Evolutionary conservation across 1,139 yeast species (phyloP).

Genomic region (Nadsonia starkeyi-henricii): DNA sequence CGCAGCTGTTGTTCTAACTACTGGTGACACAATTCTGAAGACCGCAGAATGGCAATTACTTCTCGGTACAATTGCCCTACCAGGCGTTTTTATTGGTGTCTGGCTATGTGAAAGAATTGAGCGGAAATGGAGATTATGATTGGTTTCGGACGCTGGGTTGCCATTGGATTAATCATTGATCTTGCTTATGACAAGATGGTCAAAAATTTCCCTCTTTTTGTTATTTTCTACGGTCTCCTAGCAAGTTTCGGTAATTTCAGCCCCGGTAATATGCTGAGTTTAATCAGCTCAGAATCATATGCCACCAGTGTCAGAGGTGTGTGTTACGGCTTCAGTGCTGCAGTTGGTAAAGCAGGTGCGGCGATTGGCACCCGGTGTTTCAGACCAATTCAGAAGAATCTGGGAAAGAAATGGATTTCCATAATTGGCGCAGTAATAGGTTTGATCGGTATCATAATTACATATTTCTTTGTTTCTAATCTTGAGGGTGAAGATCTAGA

Average conservation of each 20-base stretch:
- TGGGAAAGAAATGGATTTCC: conserved; percentile 32
- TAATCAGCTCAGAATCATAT: conserved; percentile 51
- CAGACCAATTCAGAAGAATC: conserved; percentile 28
- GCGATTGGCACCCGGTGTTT: conserved; percentile 37
- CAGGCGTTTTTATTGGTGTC: conserved; percentile 49
- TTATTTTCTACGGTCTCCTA: conserved; percentile 46
- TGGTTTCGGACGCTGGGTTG: conserved; percentile 44
- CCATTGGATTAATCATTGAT: conserved; percentile 48
- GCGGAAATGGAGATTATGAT: conserved; percentile 43
- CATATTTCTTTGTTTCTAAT: conserved; percentile 53
- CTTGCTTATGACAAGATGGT: conserved; percentile 36
- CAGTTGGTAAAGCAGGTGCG: conserved; percentile 43
- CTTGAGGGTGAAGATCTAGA: conserved; percentile 51
- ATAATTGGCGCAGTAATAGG: conserved; percentile 64
- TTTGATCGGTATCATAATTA: conserved; percentile 45
- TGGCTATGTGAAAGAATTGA: conserved; percentile 38
- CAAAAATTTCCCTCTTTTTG: conserved; percentile 39
- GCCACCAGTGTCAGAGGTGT: conserved; percentile 72
- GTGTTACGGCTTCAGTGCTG: conserved; percentile 37
- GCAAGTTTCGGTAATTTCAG: conserved; percentile 55
- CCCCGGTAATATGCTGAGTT: conserved; percentile 65
- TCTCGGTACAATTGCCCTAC: conserved; percentile 38
- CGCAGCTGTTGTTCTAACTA: conserved; percentile 27
- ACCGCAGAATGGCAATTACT: conserved; percentile 48
- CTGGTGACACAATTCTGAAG: conserved; percentile 26